Base-by-base conservation (phyloP, 148 eudicot genomes). In the Vaccinium vitisidaea region DNA sequence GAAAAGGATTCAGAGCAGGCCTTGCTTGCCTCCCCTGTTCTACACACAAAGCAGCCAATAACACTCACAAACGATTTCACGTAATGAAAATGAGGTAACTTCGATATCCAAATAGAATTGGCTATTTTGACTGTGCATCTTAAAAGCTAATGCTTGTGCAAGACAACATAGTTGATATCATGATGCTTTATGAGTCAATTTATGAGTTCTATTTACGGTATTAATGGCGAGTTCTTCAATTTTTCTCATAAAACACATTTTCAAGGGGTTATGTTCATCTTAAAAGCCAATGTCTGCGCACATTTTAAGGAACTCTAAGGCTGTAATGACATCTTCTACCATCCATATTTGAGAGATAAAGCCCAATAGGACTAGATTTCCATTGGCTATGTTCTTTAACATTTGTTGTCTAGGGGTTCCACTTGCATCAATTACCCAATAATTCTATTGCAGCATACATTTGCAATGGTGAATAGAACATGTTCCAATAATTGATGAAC, bases 191-290 rank as follows among this genome's bases (percentile, higher is more conserved):
- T 12, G 52, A 49, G 52, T 49, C 9, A 36, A 36, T 49, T 49
- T 8, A 49, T 49, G 58, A 54, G 69, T 63, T 63, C n/a, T 63
- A 63, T 10, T 63, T 63, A 6, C 69, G n/a, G n/a, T 63, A 63
- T 63, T 19, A n/a, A 63, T n/a, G 2, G 13, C 0, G 32, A 0
- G 30, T 10, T 67, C 36, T 67, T 65, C 30, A 36, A 25, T 25
- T 25, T 25, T 25, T 67, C 12, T 67, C 49, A 6, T 73, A 14
- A 13, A 32, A 6, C 76, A 13, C 16, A 16, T 32, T 19, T 56
- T 32, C 14, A 32, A 14, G 2, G 8, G 96, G 96, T 69, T 92
- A 84, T 88, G 96, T 23, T 10, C 71, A 23, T 9, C 71, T 23
- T 30, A 23, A 65, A 65, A 9, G 30, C 8, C 23, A 59, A 65